phyloP scores from a whole-genome alignment of 192 early-diverging fungal genomes.

The Entrophospora sp. region DNA sequence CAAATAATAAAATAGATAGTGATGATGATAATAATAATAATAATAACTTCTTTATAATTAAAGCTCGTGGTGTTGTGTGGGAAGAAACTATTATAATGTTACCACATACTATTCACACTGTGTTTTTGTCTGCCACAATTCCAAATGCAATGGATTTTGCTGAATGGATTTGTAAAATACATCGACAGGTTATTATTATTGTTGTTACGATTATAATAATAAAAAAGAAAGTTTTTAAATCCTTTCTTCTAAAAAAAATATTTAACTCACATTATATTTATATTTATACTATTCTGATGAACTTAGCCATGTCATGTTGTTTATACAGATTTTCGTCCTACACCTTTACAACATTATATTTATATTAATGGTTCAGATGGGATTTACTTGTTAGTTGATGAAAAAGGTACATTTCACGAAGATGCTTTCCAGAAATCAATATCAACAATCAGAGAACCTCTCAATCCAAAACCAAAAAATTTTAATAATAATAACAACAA shows the following conservation, averaged over 20 bases:
- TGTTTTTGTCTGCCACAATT: constrained; percentile 96
- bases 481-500: constrained; percentile 42
- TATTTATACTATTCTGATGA: background rate
- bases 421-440: constrained; percentile 94
- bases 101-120: constrained; percentile 85
- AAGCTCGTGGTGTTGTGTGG: constrained; percentile 97
- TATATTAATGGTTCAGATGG: constrained; percentile 88
- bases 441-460: constrained; percentile 53
- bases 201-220: background rate
- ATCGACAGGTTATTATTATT: constrained; percentile 52
- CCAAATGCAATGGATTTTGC: constrained; percentile 99
- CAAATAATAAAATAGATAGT: background rate
- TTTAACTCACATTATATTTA: background rate
- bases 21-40: no score
- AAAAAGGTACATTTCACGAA: constrained; percentile 89
- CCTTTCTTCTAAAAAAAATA: no score
- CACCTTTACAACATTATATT: constrained; percentile 94
- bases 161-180: constrained; percentile 93
- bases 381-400: constrained; percentile 93
- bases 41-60: background rate
- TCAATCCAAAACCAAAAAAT: constrained; percentile 35
- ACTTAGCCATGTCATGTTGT: constrained; percentile 97
- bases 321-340: constrained; percentile 94
- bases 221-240: no score
- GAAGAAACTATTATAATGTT: constrained; percentile 96